Conservation (phyloP, 306 rosid genomes). For the Cajanus cajan region DNA sequence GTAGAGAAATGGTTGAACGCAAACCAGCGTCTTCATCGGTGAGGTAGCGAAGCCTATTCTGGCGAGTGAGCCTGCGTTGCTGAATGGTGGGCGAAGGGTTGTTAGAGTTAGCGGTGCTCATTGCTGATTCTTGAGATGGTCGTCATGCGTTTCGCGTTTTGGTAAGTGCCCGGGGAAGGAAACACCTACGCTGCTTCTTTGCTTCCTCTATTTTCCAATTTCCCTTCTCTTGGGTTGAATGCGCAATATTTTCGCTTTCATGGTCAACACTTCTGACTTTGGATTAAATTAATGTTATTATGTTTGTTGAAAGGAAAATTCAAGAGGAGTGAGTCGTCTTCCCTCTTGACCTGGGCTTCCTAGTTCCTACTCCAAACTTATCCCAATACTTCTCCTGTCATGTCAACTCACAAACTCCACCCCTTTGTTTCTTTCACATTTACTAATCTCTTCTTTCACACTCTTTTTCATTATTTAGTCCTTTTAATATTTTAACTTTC, state of each 20-base stretch:
- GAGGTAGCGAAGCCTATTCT: slow-evolving; percentile 56
- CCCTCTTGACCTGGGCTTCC: background rate
- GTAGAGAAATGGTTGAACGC: slow-evolving; percentile 16
- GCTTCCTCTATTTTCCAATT: slow-evolving; percentile 1
- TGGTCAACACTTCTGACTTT: slow-evolving; percentile 36
- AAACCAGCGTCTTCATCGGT: slow-evolving; percentile 42
- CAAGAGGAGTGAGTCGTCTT: background rate
- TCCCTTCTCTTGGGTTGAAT: slow-evolving; percentile 5
- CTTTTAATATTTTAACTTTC: no score
- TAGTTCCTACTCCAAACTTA: no score
- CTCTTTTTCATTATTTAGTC: background rate
- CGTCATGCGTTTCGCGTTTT: slow-evolving; percentile 9
- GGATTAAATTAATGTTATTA: background rate
- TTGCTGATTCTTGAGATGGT: background rate
- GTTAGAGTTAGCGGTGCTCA: background rate
- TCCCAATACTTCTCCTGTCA: no score
- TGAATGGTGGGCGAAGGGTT: slow-evolving; percentile 16
- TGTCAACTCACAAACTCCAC: no score
- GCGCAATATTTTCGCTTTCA: slow-evolving; percentile 12
- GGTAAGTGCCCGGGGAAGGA: slow-evolving; percentile 6
- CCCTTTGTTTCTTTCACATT: background rate
- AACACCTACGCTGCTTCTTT: slow-evolving; percentile 34
- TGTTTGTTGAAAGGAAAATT: background rate
- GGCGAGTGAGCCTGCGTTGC: slow-evolving; percentile 68
- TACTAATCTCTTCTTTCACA: background rate